Evolutionary conservation across 202 grass and related monocot genomes (phyloP), one percentile per base, ranked within the genome.

Genomic region (Schoenoplectus tabernaemontani): DNA sequence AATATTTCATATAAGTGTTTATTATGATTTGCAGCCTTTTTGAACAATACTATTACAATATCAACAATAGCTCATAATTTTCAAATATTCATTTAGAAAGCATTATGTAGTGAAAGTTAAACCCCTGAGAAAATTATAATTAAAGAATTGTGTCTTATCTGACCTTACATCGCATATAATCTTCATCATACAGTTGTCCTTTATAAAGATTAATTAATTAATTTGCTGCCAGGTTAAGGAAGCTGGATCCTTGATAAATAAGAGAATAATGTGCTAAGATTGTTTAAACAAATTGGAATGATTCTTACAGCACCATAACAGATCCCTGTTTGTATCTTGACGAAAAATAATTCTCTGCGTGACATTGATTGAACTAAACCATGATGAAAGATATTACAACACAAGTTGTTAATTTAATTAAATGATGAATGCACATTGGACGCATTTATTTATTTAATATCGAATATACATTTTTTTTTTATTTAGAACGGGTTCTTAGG

Each of bases 151-250:
- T 30, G 42, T 69, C n/a, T 44, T 69, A 24, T 44, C 41, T 73
- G 41, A 28, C 20, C 22, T 28, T 16, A 63, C 44, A 0, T 53
- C 11, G 22, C 13, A 74, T 53, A 53, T 32, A 34, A 53, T 33
- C 2, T 72, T 72, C 2, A 53, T 74, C 37, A 53, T 74, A 74
- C 69, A 74, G 46, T 74, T 74, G 69, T 53, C 44, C 12, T 33
- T 74, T 53, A 74, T 74, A 74, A 74, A 33, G 15, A 19, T 53
- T 33, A n/a, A 68, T 43, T 43, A 62, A 33, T 15, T 33, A 32
- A 12, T 15, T 32, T 68, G 23, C 46, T 51, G 24, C 23, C 46
- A 53, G 69, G 26, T 74, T 46, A 53, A n/a, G 43, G 3, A 53
- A 51, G 26, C 69, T 54, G 69, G 69, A 74, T 53, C 7, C 12